A percentile compares a stretch with the other conserved stretches of the same genome.
Evolutionary conservation across 2,329 filamentous ascomycete species (phyloP).

Genomic region (Diatrype stigma): DNA sequence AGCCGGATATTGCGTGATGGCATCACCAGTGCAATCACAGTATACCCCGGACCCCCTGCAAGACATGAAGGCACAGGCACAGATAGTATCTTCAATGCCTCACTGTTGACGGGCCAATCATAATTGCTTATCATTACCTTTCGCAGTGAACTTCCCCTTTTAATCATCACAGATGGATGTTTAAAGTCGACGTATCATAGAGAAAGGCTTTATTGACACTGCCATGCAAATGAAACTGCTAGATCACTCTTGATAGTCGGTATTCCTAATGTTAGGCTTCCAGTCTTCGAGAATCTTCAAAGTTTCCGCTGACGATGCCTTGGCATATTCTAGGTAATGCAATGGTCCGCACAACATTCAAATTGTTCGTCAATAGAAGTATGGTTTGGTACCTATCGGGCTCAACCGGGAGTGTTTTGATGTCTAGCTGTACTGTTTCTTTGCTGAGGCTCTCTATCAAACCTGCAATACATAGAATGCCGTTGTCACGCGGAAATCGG

Average conservation of each 20-base stretch:
- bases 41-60: too few species aligned
- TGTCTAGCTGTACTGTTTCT: constrained; percentile 11
- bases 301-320: neutral
- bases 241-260: neutral
- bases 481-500: neutral
- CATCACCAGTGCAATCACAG: too few species aligned
- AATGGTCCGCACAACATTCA: neutral
- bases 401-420: constrained; percentile 13
- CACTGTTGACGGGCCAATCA: too few species aligned
- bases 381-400: constrained; percentile 14
- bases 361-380: constrained; percentile 9
- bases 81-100: too few species aligned
- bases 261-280: neutral
- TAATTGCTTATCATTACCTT: too few species aligned
- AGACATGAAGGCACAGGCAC: too few species aligned
- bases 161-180: too few species aligned
- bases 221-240: too few species aligned
- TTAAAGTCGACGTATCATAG: too few species aligned
- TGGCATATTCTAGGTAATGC: constrained; percentile 11
- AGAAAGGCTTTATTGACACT: too few species aligned
- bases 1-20: too few species aligned
- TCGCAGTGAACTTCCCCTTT: too few species aligned
- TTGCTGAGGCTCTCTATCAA: constrained; percentile 9
- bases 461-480: neutral
- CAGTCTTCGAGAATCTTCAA: neutral